A percentile compares a stretch with the other conserved stretches of the same genome.
Evolutionary conservation across 495 filamentous ascomycete genomes (phyloP).

Genomic region (Aspergillus nanangensis): DNA sequence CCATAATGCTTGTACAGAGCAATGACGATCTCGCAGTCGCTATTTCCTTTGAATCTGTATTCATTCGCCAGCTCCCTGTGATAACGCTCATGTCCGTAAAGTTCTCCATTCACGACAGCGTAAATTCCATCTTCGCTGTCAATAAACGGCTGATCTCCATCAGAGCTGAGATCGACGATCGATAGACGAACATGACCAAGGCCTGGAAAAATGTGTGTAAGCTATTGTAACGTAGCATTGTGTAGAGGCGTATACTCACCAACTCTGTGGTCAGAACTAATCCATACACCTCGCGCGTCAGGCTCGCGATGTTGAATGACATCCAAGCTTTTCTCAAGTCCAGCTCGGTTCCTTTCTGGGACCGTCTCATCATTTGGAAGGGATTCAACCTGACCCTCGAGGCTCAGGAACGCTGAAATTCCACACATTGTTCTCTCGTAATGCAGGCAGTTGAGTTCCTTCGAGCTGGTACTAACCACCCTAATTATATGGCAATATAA

Average conservation of each 20-base stretch:
- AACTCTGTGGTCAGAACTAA: conserved; percentile 33
- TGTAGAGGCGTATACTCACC: conserved; percentile 12
- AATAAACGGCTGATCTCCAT: conserved; percentile 44
- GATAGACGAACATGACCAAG: conserved; percentile 44
- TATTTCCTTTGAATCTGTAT: conserved; percentile 37
- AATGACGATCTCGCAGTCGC: conserved; percentile 46
- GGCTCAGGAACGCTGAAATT: neutral
- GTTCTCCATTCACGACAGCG: conserved; percentile 52
- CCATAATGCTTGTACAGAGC: conserved; percentile 48
- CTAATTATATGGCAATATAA: too few species aligned
- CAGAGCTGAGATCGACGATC: conserved; percentile 46
- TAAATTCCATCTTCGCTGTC: conserved; percentile 32
- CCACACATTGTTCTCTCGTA: conserved; percentile 4
- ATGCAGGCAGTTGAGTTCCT: too few species aligned
- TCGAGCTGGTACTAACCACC: too few species aligned
- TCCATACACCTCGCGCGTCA: conserved; percentile 41
- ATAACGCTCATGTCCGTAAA: conserved; percentile 47
- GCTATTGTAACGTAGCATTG: neutral
- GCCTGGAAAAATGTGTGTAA: conserved; percentile 5
- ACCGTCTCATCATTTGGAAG: neutral
- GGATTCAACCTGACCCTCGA: neutral
- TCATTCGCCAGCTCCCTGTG: conserved; percentile 24
- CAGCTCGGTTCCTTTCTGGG: neutral
- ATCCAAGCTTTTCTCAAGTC: conserved; percentile 24
- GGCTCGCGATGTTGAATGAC: conserved; percentile 45